These are phyloP conservation scores for Leishmania arabica DNA, from an alignment of 208 protist genomes.

Conservation along the genomic window DNA sequence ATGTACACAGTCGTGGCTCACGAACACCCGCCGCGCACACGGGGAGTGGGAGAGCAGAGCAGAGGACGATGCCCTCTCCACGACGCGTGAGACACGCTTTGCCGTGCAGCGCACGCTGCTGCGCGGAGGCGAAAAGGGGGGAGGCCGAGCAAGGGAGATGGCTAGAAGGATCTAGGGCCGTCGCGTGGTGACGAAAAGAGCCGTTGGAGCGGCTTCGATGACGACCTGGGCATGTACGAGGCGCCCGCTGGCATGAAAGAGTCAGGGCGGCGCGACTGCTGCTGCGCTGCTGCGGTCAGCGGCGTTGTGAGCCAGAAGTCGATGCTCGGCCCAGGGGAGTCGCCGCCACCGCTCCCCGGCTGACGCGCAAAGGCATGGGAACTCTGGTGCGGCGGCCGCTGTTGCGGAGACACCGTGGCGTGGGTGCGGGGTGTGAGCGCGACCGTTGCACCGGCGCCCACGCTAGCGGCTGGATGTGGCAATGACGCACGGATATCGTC, in stretches of 20 bases:
- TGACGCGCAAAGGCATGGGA: neutral
- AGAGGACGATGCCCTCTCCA: neutral
- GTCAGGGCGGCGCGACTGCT: neutral
- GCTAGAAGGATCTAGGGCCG: neutral
- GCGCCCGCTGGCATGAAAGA: neutral
- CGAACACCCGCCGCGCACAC: neutral
- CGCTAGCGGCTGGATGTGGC: neutral
- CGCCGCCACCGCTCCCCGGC: constrained; percentile 11
- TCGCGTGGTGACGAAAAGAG: constrained; percentile 2
- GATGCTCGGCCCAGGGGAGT: neutral
- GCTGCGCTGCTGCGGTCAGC: neutral
- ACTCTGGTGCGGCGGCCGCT: neutral
- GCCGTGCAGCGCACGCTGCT: neutral
- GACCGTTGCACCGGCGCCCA: neutral
- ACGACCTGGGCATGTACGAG: neutral
- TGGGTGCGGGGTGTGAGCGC: constrained; percentile 19
- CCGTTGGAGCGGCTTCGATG: constrained; percentile 3
- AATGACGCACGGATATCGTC: neutral
- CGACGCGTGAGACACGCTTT: neutral
- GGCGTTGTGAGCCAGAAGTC: constrained; percentile 3
- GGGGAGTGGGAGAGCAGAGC: neutral
- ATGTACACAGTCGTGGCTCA: neutral
- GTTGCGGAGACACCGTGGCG: constrained; percentile 16
- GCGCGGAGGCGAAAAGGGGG: neutral
- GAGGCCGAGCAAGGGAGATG: neutral